phyloP scores from a whole-genome alignment of 106 monocot genomes.

The Dendrobium officinale region DNA sequence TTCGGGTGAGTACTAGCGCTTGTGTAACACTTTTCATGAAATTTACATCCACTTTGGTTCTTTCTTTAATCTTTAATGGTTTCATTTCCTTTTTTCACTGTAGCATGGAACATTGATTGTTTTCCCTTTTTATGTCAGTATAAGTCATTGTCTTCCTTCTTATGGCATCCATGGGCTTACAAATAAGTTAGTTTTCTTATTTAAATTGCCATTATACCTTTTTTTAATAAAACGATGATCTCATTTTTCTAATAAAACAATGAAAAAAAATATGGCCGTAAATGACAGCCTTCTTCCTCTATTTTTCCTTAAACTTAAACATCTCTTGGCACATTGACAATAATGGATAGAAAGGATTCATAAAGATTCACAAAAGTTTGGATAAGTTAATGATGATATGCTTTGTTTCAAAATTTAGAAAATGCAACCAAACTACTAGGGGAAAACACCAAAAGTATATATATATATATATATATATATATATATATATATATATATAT shows the following conservation, averaged over 20 bases:
- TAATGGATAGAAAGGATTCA: too few relatives aligned
- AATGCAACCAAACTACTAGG: too few relatives aligned
- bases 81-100: neutral
- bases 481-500: too few relatives aligned
- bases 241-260: neutral
- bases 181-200: neutral
- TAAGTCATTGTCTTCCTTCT: neutral
- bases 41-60: neutral
- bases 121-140: neutral
- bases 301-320: too few relatives aligned
- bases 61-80: neutral
- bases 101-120: neutral
- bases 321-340: too few relatives aligned
- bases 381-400: too few relatives aligned
- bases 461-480: too few relatives aligned
- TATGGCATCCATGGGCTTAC: neutral
- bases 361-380: too few relatives aligned
- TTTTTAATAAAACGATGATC: neutral
- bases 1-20: constrained; percentile 8
- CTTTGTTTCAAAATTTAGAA: too few relatives aligned
- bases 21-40: neutral
- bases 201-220: neutral
- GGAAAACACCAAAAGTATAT: too few relatives aligned
- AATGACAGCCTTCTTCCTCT: too few relatives aligned
- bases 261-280: neutral